Base-by-base conservation (phyloP, 345 rosid genomes). In the Lepidium didymum region DNA sequence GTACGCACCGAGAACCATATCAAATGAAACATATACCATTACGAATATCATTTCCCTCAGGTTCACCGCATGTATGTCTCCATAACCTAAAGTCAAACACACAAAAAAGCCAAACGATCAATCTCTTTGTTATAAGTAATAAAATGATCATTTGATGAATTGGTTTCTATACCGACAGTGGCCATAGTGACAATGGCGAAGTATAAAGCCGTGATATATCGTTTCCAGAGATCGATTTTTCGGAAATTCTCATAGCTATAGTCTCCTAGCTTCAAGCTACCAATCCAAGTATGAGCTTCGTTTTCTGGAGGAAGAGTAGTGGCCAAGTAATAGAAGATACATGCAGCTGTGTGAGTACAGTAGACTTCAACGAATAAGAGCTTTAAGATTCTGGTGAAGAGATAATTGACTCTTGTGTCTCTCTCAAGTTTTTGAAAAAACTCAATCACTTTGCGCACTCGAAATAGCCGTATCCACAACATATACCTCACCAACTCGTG, bases 1-100 rank as follows among this genome's bases (percentile, higher is more conserved):
- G 78, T 94, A 94, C 11, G 99, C 97, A 55, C 99, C 93, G 6
- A 94, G 91, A 81, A 94, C 79, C 99, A 94, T 94, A 77, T 94
- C 99, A 42, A 94, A 86, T 6, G 99, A 94, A 58, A 91, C 92
- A 73, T 78, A 94, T 41, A 85, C 70, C 99, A 94, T 94, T 58
- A 91, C 57, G 27, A 94, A 94, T 78, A 94, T 87, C 99, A 94
- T 94, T 80, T 94, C 99, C 81, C 99, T 87, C 58, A 89, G 1
- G 69, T 94, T 94, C 69, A 94, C 96, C 3, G 99, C 99, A 53
- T 91, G 99, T 72, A 94, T 84, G 45, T 94, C 99, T 83, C 99
- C 99, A 81, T 94, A 94, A 19, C 99, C 99, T 94, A 83, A 46
- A 13, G 21, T 38, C 43, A 53, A 13, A 73, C 6, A 49, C n/a